Evolutionary conservation across 1,284 basidiomycete species (phyloP).

Genomic region (Cryptococcus amylolentus): DNA sequence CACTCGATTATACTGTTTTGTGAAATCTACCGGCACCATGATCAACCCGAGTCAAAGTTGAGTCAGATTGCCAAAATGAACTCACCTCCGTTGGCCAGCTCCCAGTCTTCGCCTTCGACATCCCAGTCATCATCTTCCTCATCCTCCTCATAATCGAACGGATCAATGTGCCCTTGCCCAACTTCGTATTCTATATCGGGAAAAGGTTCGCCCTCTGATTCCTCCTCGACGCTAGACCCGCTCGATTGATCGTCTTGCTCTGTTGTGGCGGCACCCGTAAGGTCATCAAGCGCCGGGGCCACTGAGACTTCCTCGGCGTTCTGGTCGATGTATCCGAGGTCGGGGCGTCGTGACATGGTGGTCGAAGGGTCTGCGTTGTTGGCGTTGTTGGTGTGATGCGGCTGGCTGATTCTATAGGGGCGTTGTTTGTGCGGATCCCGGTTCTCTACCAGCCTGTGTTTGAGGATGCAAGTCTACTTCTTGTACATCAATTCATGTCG

Average conservation of each 20-base stretch:
- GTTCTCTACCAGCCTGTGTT: too few relatives aligned
- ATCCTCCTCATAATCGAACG: conserved; percentile 12
- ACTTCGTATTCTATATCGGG: conserved; percentile 5
- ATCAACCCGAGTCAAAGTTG: not conserved
- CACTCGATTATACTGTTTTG: conserved; percentile 91
- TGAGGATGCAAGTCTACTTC: too few relatives aligned
- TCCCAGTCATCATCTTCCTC: conserved; percentile 50
- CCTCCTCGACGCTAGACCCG: conserved; percentile 33
- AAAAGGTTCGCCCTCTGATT: conserved; percentile 14
- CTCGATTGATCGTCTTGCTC: conserved; percentile 21
- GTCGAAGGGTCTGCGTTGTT: too few relatives aligned
- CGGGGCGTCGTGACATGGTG: conserved; percentile 8
- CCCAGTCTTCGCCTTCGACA: conserved; percentile 88
- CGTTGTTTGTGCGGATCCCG: too few relatives aligned
- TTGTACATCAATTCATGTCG: not conserved
- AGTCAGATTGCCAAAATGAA: not conserved
- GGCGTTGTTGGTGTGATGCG: too few relatives aligned
- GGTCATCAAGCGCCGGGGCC: not conserved
- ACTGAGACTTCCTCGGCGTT: not conserved
- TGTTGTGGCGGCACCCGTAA: conserved; percentile 1
- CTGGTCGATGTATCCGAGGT: conserved; percentile 16
- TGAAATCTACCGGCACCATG: conserved; percentile 66
- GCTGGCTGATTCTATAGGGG: too few relatives aligned
- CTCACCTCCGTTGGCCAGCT: conserved; percentile 63
- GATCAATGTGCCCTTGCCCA: not conserved